A percentile compares a stretch with the other conserved stretches of the same genome.
phyloP scores from a whole-genome alignment of 805 yeast genomes.

The Sugiyamaella lignohabitans region DNA sequence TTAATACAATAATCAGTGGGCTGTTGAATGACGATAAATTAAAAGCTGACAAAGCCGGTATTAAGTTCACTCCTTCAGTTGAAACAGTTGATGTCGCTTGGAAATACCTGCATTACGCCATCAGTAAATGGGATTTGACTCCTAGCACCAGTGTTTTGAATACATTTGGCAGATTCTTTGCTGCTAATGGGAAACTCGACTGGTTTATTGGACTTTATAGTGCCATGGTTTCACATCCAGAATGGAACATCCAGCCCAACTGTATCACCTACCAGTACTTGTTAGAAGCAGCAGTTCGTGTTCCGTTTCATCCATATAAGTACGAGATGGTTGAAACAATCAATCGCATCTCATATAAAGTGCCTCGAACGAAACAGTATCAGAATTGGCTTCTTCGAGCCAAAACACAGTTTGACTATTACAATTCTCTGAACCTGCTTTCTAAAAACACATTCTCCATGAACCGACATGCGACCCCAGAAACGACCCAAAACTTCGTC shows the following conservation, averaged over 20 bases:
- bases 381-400: not conserved
- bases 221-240: constrained; percentile 5
- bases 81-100: constrained; percentile 15
- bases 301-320: not conserved
- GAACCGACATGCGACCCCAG: not conserved
- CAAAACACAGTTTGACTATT: not conserved
- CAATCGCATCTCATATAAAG: not conserved
- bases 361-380: not conserved
- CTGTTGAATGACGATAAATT: constrained; percentile 4
- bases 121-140: constrained; percentile 3
- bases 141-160: constrained; percentile 16
- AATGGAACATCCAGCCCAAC: constrained; percentile 14
- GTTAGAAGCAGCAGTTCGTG: constrained; percentile 12
- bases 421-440: not conserved
- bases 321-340: not conserved
- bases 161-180: constrained; percentile 12
- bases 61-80: not conserved
- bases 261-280: constrained; percentile 10
- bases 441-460: not conserved
- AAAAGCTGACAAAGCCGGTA: not conserved
- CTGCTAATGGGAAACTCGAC: constrained; percentile 14
- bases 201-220: constrained; percentile 17
- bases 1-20: constrained; percentile 11
- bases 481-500: not conserved
- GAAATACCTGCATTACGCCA: constrained; percentile 16